phyloP scores from a whole-genome alignment of 192 early-diverging fungal species.

The Coemansia sp. region DNA sequence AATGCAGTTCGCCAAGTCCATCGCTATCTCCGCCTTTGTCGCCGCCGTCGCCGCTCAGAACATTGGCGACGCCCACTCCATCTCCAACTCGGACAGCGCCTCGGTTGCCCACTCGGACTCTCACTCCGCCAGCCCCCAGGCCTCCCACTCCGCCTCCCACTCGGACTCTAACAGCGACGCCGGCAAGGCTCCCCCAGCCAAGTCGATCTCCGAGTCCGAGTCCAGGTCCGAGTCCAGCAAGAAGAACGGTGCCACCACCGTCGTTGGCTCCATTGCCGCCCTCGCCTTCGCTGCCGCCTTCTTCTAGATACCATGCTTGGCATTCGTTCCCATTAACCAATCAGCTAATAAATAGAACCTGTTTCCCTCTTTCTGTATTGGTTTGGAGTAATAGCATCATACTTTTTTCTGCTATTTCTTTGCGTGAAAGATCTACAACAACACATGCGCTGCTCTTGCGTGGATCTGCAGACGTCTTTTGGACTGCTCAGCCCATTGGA shows the following conservation, averaged over 20 bases:
- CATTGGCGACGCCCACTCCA: constrained; percentile 11
- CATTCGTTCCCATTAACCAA: neutral
- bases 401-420: neutral
- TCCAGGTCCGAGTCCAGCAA: neutral
- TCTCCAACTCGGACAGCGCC: constrained; percentile 2
- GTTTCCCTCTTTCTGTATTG: neutral
- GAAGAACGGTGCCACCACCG: constrained; percentile 16
- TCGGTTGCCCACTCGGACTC: neutral
- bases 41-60: constrained; percentile 41
- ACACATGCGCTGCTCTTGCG: neutral
- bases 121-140: too few relatives aligned
- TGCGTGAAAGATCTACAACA: neutral
- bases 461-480: neutral
- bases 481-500: neutral
- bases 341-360: neutral
- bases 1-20: constrained; percentile 53
- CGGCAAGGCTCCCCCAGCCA: neutral
- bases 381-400: neutral
- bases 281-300: constrained; percentile 35
- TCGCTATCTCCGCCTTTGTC: constrained; percentile 40
- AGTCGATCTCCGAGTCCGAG: neutral
- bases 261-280: constrained; percentile 24
- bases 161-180: neutral
- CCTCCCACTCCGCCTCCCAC: neutral
- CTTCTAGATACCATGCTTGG: constrained; percentile 28